Conservation (phyloP, 2,329 filamentous ascomycete genomes). For the Alternaria sp. region DNA sequence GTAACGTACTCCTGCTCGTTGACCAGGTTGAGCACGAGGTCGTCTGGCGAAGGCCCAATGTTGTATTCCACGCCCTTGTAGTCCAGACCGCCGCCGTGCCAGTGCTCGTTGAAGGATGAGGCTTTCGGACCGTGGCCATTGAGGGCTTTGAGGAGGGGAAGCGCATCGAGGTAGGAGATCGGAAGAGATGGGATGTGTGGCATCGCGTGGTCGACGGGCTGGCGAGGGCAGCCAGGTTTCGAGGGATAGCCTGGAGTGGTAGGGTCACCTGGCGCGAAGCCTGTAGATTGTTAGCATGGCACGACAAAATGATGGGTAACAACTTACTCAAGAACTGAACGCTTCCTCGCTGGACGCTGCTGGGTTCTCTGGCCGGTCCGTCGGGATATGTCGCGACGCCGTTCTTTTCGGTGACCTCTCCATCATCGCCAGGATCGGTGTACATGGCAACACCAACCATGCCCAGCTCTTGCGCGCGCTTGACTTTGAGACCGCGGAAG, state of each 20-base stretch:
- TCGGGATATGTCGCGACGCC: conserved; percentile 81
- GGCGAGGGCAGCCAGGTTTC: conserved; percentile 82
- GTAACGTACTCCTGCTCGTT: conserved; percentile 59
- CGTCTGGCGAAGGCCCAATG: conserved; percentile 79
- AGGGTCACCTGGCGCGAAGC: conserved; percentile 72
- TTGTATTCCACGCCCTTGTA: conserved; percentile 85
- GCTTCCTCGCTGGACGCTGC: conserved; percentile 88
- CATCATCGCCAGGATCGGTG: conserved; percentile 88
- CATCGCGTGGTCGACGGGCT: conserved; percentile 71
- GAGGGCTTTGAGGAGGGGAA: conserved; percentile 86
- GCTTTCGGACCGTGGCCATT: conserved; percentile 87
- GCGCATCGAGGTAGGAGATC: conserved; percentile 84
- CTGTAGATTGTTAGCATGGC: conserved; percentile 45
- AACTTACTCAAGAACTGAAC: conserved; percentile 64
- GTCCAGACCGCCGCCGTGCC: conserved; percentile 75
- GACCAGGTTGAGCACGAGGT: conserved; percentile 61
- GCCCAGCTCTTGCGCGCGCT: conserved; percentile 87
- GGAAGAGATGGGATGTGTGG: conserved; percentile 90
- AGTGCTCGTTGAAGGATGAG: conserved; percentile 73
- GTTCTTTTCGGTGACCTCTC: conserved; percentile 78
- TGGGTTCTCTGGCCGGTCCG: conserved; percentile 85
- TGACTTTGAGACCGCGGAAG: conserved; percentile 91
- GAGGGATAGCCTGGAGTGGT: conserved; percentile 95
- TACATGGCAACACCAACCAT: conserved; percentile 88
- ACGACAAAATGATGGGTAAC: not conserved